Base-by-base conservation (phyloP, 768 basidiomycete species). In the Clathrus columnatus region DNA sequence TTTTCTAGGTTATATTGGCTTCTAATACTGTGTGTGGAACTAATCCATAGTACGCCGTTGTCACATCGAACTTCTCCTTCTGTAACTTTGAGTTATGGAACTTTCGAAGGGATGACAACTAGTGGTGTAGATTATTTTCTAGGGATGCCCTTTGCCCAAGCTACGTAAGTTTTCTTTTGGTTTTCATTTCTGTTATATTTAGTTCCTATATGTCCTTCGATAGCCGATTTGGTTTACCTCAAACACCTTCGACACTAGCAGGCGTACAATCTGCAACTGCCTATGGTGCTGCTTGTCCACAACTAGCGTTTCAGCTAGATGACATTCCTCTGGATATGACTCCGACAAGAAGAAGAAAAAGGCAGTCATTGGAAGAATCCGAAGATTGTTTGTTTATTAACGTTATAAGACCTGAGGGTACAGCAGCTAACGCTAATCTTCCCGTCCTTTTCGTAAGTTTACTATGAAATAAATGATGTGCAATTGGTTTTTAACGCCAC, bases 381-480 rank as follows among this genome's bases (percentile, higher is more conserved):
- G 55, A 56, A 41, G 48, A 56, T 43, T 56, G 80, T 65, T 66
- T 82, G 20, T 79, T 73, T 1, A 56, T 84, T 41, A 81, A 83
- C 57, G 72, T 82, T 17, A 60, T 79, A 23, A 73, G 70, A 50
- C 80, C 82, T 4, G 62, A 65, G 1, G 63, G 59, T 30, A 71
- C 75, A 1, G 73, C 70, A 0, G 51, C 74, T 1, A 61, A 61
- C 0, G 73, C 73, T 8, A 76, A 76, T 50, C 65, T 82, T 2
- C 81, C 82, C 1, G 78, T 83, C 5, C 67, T 79, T 17, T 77
- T 74, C 26, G 80, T 81, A 64, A 32, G 61, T 60, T 18, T 45
- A 5, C 16, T 42, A n/a, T 42, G n/a, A 32, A 17, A 18, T 30
- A 7, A 26, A 4, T 20, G 23, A 43, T 23, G 11, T 16, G 24